Conservation (phyloP, 2,329 filamentous ascomycete genomes). For the Chaetomiaceae sp. region DNA sequence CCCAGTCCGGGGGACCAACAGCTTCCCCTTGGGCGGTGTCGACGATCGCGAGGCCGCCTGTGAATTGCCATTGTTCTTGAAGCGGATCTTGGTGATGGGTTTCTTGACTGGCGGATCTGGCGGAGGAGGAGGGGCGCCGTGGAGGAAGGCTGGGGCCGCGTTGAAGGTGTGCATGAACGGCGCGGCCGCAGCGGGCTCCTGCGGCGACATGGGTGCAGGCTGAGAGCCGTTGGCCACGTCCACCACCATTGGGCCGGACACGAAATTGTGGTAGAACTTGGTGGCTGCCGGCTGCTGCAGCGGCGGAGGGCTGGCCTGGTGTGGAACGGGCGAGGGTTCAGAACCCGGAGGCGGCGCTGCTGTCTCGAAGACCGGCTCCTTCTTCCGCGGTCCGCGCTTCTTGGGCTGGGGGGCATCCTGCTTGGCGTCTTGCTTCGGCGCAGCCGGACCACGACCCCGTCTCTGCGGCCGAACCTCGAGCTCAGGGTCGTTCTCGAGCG, state of each 20-base stretch:
- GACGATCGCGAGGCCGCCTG: slow-evolving; percentile 15
- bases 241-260: slow-evolving; percentile 1
- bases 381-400: slow-evolving; percentile 23
- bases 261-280: slow-evolving; percentile 10
- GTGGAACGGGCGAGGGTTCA: neutral
- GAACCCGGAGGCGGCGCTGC: neutral
- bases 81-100: slow-evolving; percentile 26
- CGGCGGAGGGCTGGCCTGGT: neutral
- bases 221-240: slow-evolving; percentile 6
- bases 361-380: slow-evolving; percentile 5
- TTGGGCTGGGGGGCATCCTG: slow-evolving; percentile 24
- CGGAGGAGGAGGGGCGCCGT: slow-evolving; percentile 19
- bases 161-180: slow-evolving; percentile 27
- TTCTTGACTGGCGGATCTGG: slow-evolving; percentile 25
- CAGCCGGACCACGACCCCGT: slow-evolving; percentile 12
- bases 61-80: slow-evolving; percentile 25
- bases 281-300: slow-evolving; percentile 4
- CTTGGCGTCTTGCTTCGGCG: slow-evolving; percentile 12
- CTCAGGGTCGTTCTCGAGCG: slow-evolving; percentile 43
- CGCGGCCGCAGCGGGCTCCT: slow-evolving; percentile 1
- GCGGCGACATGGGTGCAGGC: neutral
- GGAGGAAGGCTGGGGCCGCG: slow-evolving; percentile 20
- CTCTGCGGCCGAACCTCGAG: slow-evolving; percentile 35
- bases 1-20: neutral
- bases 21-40: slow-evolving; percentile 20